Evolutionary conservation across 495 filamentous ascomycete genomes (phyloP).

Genomic region (Penicillium parvum): DNA sequence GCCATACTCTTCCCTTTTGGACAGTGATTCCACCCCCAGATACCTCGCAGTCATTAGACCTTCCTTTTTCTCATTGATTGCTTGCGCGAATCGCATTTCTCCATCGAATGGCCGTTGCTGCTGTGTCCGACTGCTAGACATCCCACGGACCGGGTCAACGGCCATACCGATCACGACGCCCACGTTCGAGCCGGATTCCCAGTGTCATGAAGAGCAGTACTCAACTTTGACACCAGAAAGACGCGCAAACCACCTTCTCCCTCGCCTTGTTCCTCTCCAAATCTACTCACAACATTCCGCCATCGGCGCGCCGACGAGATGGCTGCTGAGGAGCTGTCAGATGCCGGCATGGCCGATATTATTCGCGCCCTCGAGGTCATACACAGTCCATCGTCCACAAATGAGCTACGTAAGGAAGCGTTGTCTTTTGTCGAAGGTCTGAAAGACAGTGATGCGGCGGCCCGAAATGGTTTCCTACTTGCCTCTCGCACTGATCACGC

Average conservation of each 20-base stretch:
- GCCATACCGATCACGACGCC: slow-evolving; percentile 12
- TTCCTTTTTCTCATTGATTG: not conserved
- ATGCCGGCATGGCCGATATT: slow-evolving; percentile 52
- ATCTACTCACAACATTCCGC: not conserved
- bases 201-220: slow-evolving; percentile 5
- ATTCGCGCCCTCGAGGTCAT: slow-evolving; percentile 79
- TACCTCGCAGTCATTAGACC: not conserved
- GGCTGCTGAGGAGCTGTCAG: slow-evolving; percentile 39
- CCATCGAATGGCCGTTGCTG: slow-evolving; percentile 25
- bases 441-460: slow-evolving; percentile 71
- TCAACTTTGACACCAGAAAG: not conserved
- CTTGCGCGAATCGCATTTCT: slow-evolving; percentile 8
- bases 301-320: slow-evolving; percentile 22
- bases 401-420: slow-evolving; percentile 79
- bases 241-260: not conserved
- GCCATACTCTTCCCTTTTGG: not conserved
- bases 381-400: slow-evolving; percentile 75
- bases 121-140: slow-evolving; percentile 25
- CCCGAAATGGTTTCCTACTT: slow-evolving; percentile 79
- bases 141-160: slow-evolving; percentile 22
- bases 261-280: not conserved
- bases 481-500: slow-evolving; percentile 67
- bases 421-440: slow-evolving; percentile 76
- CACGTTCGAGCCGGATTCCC: not conserved
- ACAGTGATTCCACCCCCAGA: not conserved